These are phyloP conservation scores for Mucor indicus DNA, from an alignment of 371 early-diverging fungal genomes.

Conservation along the genomic window DNA sequence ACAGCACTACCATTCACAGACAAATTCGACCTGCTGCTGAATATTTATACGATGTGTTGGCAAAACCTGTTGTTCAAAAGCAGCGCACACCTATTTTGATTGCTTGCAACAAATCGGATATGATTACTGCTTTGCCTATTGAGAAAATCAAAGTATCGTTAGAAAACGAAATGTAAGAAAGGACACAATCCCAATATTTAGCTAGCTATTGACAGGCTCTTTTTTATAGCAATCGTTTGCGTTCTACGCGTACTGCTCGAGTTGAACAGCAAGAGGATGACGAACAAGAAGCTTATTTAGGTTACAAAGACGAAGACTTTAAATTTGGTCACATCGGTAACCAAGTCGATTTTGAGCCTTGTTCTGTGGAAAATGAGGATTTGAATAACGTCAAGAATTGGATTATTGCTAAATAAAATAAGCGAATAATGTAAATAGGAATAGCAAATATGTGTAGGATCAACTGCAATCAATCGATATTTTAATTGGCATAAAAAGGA, in stretches of 20 bases:
- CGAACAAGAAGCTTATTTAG: conserved; percentile 63
- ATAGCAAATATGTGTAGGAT: too few relatives aligned
- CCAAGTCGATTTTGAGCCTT: conserved; percentile 58
- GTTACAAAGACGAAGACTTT: conserved; percentile 78
- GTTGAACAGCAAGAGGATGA: conserved; percentile 60
- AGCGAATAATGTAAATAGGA: too few relatives aligned
- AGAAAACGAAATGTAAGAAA: conserved; percentile 74
- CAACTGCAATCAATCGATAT: too few relatives aligned
- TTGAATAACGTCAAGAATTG: conserved; percentile 45
- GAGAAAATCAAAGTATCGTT: conserved; percentile 62
- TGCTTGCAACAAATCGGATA: conserved; percentile 84
- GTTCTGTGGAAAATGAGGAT: conserved; percentile 52
- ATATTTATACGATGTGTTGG: conserved; percentile 77
- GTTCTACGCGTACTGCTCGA: conserved; percentile 66
- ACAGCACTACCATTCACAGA: conserved; percentile 59
- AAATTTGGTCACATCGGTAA: conserved; percentile 77
- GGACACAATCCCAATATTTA: neutral
- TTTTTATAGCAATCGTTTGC: conserved; percentile 56
- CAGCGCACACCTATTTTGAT: conserved; percentile 65
- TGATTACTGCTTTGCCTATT: conserved; percentile 63
- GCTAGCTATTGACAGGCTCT: neutral
- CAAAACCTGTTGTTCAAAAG: conserved; percentile 53
- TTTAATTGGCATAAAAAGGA: too few relatives aligned
- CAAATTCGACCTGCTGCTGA: conserved; percentile 58
- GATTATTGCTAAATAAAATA: too few relatives aligned